Evolutionary conservation across 2,329 filamentous ascomycete species (phyloP), one percentile per base, ranked within the genome.

Genomic region (Incumbomyces lentus): DNA sequence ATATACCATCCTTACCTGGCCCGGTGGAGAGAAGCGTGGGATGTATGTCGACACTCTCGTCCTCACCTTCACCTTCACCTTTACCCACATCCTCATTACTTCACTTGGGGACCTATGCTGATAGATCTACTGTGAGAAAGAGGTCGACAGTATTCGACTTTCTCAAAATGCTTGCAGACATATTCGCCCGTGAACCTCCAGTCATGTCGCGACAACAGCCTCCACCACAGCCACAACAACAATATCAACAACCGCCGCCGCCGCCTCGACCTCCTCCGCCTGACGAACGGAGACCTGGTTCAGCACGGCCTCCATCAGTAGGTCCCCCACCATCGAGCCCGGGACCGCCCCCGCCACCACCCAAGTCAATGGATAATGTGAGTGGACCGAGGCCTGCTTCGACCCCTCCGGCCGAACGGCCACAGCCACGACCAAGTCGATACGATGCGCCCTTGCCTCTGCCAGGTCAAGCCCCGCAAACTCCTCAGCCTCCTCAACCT

Each of bases 1-100:
- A 79, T 96, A 53, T 98, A 96, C 63, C 92, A 98, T 63, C 92
- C 92, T 32, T 98, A 96, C 63, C 71, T 98, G 39, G 86, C 87
- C 29, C 82, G 87, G 52, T 98, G 92, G 92, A 71, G 75, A 29
- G 81, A 86, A 55, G 90, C 85, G 57, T 92, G 86, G 84, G 86
- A 95, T 78, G 86, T 93, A 65, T 70, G 84, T 79, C 11, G 11
- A 26, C 29, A 40, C 22, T 8, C 4, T 26, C 22, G 22, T 8
- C 22, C 22, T 26, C 22, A 26, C 22, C 22, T 26, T 5, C 22
- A 4, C 22, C 22, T 26, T 26, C 22, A 4, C 22, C 22, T 26
- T 26, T n/a, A 26, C 22, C 8, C 22, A 26, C 22, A 26, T 5
- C n/a, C n/a, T n/a, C n/a, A n/a, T n/a, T n/a, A n/a, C n/a, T n/a